phyloP scores from a whole-genome alignment of 768 basidiomycete genomes.

The Mycena polygramma region DNA sequence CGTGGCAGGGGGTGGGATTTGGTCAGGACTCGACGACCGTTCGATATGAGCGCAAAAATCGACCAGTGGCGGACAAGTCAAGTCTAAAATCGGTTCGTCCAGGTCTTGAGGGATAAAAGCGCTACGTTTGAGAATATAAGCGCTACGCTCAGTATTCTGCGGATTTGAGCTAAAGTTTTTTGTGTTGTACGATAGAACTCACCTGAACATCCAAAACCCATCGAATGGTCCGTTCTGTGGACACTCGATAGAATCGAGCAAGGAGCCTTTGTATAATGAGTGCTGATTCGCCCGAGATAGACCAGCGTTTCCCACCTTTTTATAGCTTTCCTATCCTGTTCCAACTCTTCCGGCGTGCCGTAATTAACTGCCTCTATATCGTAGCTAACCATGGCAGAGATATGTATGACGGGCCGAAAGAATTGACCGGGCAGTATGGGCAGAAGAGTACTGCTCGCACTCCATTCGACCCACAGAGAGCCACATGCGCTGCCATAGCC shows the following conservation, averaged over 20 bases:
- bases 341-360: not conserved
- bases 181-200: too few species aligned
- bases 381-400: not conserved
- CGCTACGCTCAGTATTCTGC: not conserved
- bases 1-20: not conserved
- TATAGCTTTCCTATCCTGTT: not conserved
- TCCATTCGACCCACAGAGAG: not conserved
- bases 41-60: not conserved
- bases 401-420: not conserved
- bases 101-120: too few species aligned
- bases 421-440: not conserved
- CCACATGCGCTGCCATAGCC: not conserved
- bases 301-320: not conserved
- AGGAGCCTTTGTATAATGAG: not conserved
- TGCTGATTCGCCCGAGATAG: not conserved
- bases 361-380: not conserved
- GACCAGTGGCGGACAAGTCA: constrained; percentile 1
- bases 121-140: too few species aligned
- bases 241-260: constrained; percentile 1
- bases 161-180: too few species aligned
- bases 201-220: constrained; percentile 5
- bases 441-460: not conserved
- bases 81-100: not conserved
- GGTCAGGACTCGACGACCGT: not conserved
- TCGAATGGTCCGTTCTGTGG: not conserved